Base-by-base conservation (phyloP, 257 asterid species). In the Solanum boliviense region DNA sequence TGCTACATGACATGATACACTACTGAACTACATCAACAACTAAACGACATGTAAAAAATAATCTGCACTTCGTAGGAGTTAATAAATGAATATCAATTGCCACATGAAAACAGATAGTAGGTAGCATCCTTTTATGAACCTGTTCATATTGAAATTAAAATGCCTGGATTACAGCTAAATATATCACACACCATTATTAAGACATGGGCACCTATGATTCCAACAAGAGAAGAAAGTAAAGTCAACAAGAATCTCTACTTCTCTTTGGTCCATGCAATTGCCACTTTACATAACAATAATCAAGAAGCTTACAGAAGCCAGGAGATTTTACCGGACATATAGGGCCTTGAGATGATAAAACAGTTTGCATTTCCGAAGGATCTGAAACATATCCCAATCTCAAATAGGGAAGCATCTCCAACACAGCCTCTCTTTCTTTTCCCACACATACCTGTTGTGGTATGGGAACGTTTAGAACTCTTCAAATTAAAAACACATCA, bases 321-420 rank as follows among this genome's bases (percentile, higher is more conserved):
- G 38, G 65, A 84, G 70, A 91, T 89, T 95, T 92, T 95, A 97
- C 99, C 91, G 94, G 97, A 90, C 99, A 97, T 62, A 93, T 92
- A 84, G 98, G 99, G 87, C 99, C 99, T 91, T 94, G 99, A 71
- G 98, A 95, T 88, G 98, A 94, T 82, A 97, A 89, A 88, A 97
- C 99, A 52, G 98, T 93, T 86, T 97, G 94, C 98, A 97, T 94
- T 58, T 96, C 99, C 36, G 96, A 91, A 87, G 98, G 96, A 94
- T 97, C 99, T 75, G 94, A 95, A 91, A 94, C 99, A 89, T 95
- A 96, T 88, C 99, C 99, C 89, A 97, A 84, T 88, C 98, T 94
- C 91, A 97, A 83, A 92, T 96, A 96, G 85, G 99, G 99, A 90
- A 97, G 98, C 98, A 97, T 96, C 88, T 97, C 99, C 89, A 91